Base-by-base conservation (phyloP, 2,329 filamentous ascomycete species). In the Stagonosporopsis cucurbitacearum region DNA sequence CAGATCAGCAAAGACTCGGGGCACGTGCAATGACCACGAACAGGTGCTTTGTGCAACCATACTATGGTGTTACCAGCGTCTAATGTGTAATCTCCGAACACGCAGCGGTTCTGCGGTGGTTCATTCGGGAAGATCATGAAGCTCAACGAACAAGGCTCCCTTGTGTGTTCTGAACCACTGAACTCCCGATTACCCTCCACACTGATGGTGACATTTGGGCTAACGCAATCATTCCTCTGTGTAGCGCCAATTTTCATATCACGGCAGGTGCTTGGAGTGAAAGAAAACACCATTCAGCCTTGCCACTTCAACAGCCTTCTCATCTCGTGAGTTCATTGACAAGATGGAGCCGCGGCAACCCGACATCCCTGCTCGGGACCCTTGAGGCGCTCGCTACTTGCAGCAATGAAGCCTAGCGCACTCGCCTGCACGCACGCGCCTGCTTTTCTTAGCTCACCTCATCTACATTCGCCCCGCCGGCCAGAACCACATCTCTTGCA, bases 311-410 rank as follows among this genome's bases (percentile, higher is more conserved):
- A 35, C 42, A 39, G 8, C 17, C 28, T 35, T 30, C 30, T 15
- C 19, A 2, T 15, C 19, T 35, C 20, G 25, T 25, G 30, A n/a
- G 7, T 22, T 40, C 25, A 23, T 12, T 36, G 20, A 50, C 25
- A 33, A 2, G 9, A n/a, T 19, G 28, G 33, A 32, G 40, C 39
- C 33, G 28, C 32, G 32, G 13, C 39, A 20, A 43, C 13, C 26
- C 32, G 25, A 22, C 28, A 41, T 35, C 41, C 45, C 45, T 45
- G 25, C 39, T 32, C 45, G 20, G 15, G 26, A 39, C 44, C 40
- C 50, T 45, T 57, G 51, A 54, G 56, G 53, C 57, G 53, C 60
- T 36, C 35, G 25, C 55, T 54, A 50, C 61, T 62, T 58, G 48
- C 40, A 25, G 40, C 30, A 28, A 32, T 42, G 4, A 28, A 28